phyloP scores from a whole-genome alignment of 345 rosid genomes.

The Erodium maritimum region DNA sequence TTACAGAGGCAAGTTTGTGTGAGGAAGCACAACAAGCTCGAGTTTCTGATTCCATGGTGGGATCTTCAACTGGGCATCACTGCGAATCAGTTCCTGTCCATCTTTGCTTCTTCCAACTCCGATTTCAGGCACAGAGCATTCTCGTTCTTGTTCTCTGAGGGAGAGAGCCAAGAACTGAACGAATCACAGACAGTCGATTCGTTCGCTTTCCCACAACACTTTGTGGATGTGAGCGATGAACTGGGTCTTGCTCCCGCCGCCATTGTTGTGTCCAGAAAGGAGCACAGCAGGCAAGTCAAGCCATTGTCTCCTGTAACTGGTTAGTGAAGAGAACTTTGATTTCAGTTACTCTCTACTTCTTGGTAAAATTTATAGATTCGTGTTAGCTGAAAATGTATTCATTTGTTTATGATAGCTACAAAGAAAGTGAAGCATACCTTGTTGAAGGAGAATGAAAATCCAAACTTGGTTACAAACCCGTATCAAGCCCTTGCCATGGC shows the following conservation, averaged over 20 bases:
- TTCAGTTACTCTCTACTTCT: not conserved
- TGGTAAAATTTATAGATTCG: not conserved
- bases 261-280: constrained; percentile 47
- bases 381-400: constrained; percentile 1
- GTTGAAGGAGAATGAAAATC: constrained; percentile 64
- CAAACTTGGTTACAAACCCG: constrained; percentile 48
- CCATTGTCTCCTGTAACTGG: constrained; percentile 43
- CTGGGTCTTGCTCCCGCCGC: constrained; percentile 84
- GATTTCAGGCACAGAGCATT: constrained; percentile 90
- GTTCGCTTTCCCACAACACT: constrained; percentile 77
- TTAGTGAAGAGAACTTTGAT: constrained; percentile 14
- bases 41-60: constrained; percentile 97
- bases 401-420: constrained; percentile 20
- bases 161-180: constrained; percentile 69
- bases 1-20: constrained; percentile 86
- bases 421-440: constrained; percentile 31
- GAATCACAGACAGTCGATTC: constrained; percentile 62
- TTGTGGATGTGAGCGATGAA: constrained; percentile 46
- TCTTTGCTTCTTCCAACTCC: constrained; percentile 70
- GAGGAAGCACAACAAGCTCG: constrained; percentile 69
- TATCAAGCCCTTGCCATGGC: constrained; percentile 74
- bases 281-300: constrained; percentile 47
- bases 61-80: constrained; percentile 83
- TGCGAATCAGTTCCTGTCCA: constrained; percentile 77
- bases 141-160: constrained; percentile 66